Evolutionary conservation across 129 eudicot species (phyloP).

Genomic region (Calendula officinalis): DNA sequence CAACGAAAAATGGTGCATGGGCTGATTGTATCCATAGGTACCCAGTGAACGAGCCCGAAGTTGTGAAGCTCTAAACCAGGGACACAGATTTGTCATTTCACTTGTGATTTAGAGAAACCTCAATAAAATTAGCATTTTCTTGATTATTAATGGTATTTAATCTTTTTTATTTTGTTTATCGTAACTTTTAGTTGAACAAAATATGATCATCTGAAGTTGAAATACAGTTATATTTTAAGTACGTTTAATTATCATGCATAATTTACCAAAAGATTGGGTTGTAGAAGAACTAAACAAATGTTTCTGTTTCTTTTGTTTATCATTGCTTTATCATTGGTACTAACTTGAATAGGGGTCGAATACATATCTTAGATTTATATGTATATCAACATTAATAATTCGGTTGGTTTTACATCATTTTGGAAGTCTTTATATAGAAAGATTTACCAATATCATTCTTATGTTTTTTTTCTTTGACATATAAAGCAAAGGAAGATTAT

Average conservation of each 20-base stretch:
- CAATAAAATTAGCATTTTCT: neutral
- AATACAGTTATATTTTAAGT: no score
- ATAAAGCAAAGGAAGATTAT: neutral
- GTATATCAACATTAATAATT: neutral
- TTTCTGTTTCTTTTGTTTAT: neutral
- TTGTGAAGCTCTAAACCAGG: conserved; percentile 26
- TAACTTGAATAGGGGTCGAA: neutral
- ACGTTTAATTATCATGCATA: no score
- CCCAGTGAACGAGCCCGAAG: conserved; percentile 38
- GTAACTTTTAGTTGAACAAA: no score
- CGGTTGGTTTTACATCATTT: neutral
- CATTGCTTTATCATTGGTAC: neutral
- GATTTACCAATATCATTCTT: neutral
- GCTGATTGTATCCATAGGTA: conserved; percentile 42
- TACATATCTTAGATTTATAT: neutral
- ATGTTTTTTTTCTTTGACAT: neutral
- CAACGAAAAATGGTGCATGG: conserved; percentile 24
- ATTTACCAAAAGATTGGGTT: neutral
- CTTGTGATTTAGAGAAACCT: neutral
- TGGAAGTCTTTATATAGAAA: neutral
- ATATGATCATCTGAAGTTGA: no score
- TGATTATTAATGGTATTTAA: no score
- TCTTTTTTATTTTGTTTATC: no score
- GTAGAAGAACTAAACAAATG: neutral
- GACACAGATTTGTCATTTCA: neutral